Percentiles rank a stretch among this genome's conserved stretches.
phyloP scores from a whole-genome alignment of 768 basidiomycete species.

The Punctularia strigosozonata region DNA sequence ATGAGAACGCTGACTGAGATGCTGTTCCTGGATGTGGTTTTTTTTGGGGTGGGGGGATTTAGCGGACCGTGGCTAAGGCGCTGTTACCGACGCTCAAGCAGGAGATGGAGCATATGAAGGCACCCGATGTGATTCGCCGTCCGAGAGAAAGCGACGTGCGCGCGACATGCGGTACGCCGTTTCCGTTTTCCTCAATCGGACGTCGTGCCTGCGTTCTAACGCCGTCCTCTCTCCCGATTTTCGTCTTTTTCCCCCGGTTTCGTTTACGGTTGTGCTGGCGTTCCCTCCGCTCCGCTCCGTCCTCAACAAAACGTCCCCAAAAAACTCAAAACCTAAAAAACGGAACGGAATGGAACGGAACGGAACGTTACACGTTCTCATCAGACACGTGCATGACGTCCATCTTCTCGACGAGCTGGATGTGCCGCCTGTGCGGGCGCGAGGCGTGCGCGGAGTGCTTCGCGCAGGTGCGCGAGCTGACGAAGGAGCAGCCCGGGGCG shows the following conservation, averaged over 20 bases:
- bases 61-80: constrained; percentile 59
- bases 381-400: constrained; percentile 91
- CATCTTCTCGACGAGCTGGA: constrained; percentile 81
- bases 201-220: background rate
- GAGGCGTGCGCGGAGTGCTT: constrained; percentile 86
- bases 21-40: too few species aligned
- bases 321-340: too few species aligned
- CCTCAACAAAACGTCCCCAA: too few species aligned
- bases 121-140: constrained; percentile 51
- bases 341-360: too few species aligned
- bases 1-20: too few species aligned
- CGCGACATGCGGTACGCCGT: constrained; percentile 65
- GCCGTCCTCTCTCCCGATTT: background rate
- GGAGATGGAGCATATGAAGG: constrained; percentile 51
- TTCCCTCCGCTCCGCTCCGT: too few species aligned
- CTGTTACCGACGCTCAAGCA: constrained; percentile 53
- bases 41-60: too few species aligned
- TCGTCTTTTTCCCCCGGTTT: background rate
- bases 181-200: background rate
- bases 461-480: constrained; percentile 53
- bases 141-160: constrained; percentile 74
- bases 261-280: too few species aligned
- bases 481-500: constrained; percentile 37
- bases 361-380: too few species aligned
- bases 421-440: constrained; percentile 84